phyloP scores from a whole-genome alignment of 306 rosid genomes.

The Inga laurina region DNA sequence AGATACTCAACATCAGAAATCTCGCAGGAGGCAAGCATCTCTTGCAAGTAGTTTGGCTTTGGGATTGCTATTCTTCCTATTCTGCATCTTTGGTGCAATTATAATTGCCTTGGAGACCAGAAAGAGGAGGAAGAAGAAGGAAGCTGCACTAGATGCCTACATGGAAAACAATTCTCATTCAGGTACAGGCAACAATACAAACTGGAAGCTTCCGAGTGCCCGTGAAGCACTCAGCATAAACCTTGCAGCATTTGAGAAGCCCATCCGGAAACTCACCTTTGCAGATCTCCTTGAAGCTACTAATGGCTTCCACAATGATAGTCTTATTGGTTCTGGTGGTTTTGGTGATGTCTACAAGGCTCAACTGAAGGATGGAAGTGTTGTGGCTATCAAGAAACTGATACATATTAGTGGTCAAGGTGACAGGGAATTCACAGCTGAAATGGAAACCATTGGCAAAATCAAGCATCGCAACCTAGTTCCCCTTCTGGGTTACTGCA shows the following conservation, averaged over 20 bases:
- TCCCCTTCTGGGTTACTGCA: constrained; percentile 93
- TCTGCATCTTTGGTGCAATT: constrained; percentile 79
- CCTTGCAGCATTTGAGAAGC: constrained; percentile 90
- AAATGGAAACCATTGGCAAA: constrained; percentile 98
- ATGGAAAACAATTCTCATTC: constrained; percentile 64
- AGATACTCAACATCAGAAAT: constrained; percentile 46
- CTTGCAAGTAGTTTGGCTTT: constrained; percentile 86
- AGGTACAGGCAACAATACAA: constrained; percentile 47
- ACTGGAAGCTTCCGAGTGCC: constrained; percentile 77
- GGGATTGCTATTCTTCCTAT: constrained; percentile 82
- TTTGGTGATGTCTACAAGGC: constrained; percentile 97
- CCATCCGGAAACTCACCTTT: constrained; percentile 80
- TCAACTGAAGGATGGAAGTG: constrained; percentile 80
- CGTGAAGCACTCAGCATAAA: constrained; percentile 90
- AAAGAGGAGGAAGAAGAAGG: constrained; percentile 85
- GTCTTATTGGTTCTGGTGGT: constrained; percentile 84
- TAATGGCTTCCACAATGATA: constrained; percentile 82
- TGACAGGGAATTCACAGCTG: constrained; percentile 96
- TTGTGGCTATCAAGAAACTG: constrained; percentile 92
- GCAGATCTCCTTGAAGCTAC: constrained; percentile 93
- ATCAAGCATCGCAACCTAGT: constrained; percentile 95
- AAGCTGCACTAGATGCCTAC: constrained; percentile 59
- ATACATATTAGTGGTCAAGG: constrained; percentile 95
- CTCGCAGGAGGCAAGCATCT: constrained; percentile 71
- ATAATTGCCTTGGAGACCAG: constrained; percentile 68